Percentiles rank a stretch among this genome's conserved stretches.
These are phyloP conservation scores for Syzygium aqueum DNA, from an alignment of 345 rosid genomes.

Conservation along the genomic window DNA sequence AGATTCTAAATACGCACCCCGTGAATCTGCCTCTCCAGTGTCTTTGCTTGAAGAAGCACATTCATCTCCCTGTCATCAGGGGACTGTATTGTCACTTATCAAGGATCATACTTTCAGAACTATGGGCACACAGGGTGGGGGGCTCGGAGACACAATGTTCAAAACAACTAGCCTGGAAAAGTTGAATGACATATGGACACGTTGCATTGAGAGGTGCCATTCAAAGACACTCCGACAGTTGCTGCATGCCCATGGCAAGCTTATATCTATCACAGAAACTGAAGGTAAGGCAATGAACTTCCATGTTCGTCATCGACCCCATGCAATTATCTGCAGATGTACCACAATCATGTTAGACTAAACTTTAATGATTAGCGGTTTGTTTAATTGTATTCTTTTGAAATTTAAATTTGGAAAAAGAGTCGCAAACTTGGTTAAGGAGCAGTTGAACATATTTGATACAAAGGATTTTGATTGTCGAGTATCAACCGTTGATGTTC, in stretches of 20 bases:
- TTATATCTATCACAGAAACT: conserved; percentile 68
- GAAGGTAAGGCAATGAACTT: conserved; percentile 44
- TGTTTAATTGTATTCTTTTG: not conserved
- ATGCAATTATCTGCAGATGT: not conserved
- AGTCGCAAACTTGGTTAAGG: not conserved
- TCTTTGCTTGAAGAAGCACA: conserved; percentile 35
- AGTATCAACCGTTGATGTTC: not conserved
- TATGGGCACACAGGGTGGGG: conserved; percentile 31
- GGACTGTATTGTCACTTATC: conserved; percentile 21
- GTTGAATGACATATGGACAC: conserved; percentile 64
- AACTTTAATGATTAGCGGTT: not conserved
- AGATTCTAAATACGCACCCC: conserved; percentile 32
- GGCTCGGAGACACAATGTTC: conserved; percentile 27
- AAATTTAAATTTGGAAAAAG: not conserved
- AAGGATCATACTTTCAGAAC: conserved; percentile 28
- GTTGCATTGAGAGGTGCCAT: conserved; percentile 81
- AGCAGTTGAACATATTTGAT: not conserved
- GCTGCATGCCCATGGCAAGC: conserved; percentile 70
- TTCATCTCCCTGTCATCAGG: conserved; percentile 30
- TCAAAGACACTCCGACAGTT: conserved; percentile 83
- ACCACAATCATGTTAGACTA: not conserved
- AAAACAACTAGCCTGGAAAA: conserved; percentile 44
- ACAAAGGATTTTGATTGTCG: not conserved
- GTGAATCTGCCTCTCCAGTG: conserved; percentile 47
- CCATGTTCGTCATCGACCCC: not conserved